phyloP scores from a whole-genome alignment of 768 basidiomycete genomes.

The Lactarius akahatsu region DNA sequence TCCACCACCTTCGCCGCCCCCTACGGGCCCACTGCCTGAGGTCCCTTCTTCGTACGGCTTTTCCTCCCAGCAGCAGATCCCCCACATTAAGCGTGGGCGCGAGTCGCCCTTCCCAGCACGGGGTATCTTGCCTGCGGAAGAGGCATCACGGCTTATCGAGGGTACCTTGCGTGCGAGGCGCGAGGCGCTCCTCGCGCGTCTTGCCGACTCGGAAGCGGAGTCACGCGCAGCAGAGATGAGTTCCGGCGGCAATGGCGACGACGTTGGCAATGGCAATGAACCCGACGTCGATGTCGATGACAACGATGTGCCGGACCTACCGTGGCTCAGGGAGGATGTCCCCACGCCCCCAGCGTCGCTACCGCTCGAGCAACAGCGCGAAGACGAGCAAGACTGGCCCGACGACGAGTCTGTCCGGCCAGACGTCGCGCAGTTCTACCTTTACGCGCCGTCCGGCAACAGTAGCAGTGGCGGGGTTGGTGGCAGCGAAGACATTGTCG shows the following conservation, averaged over 20 bases:
- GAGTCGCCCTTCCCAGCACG: slow-evolving; percentile 52
- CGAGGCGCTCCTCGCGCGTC: slow-evolving; percentile 6
- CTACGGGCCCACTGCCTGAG: slow-evolving; percentile 25
- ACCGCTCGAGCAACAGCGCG: background rate
- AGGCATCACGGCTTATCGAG: slow-evolving; percentile 30
- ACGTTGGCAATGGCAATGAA: background rate
- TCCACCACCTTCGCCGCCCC: slow-evolving; percentile 30
- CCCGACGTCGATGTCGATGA: background rate
- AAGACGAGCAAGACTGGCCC: slow-evolving; percentile 13
- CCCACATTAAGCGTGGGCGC: slow-evolving; percentile 42
- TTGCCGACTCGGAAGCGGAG: background rate
- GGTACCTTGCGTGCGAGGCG: slow-evolving; percentile 19
- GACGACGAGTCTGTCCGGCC: slow-evolving; percentile 25
- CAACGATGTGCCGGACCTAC: background rate
- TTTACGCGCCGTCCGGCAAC: background rate
- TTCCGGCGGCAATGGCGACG: background rate
- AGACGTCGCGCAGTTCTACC: slow-evolving; percentile 27
- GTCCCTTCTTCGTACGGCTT: slow-evolving; percentile 16
- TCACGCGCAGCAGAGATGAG: background rate
- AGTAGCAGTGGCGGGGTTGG: background rate
- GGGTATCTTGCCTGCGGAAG: slow-evolving; percentile 38
- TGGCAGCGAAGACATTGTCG: background rate
- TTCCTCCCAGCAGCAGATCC: slow-evolving; percentile 27
- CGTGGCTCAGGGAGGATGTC: slow-evolving; percentile 1
- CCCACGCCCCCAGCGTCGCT: background rate